A percentile compares a stretch with the other conserved stretches of the same genome.
phyloP scores from a whole-genome alignment of 768 basidiomycete species.

The Russula dissimulans region DNA sequence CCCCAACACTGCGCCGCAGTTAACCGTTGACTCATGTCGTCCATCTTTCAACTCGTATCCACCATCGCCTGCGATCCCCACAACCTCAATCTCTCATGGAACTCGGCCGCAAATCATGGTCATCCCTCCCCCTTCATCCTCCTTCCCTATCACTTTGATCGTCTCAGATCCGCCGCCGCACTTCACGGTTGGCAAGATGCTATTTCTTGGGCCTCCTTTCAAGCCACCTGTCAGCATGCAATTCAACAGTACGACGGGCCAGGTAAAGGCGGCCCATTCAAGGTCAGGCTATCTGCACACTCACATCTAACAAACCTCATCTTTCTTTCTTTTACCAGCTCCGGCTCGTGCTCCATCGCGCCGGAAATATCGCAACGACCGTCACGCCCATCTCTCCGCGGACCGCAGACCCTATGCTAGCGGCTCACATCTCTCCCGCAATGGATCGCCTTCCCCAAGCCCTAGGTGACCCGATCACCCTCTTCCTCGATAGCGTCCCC shows the following conservation, averaged over 20 bases:
- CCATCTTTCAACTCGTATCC: conserved; percentile 34
- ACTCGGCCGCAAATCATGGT: conserved; percentile 38
- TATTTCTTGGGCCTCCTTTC: conserved; percentile 35
- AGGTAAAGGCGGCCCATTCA: conserved; percentile 8
- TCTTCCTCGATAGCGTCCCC: conserved; percentile 47
- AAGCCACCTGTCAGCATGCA: conserved; percentile 36
- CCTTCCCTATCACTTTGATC: conserved; percentile 49
- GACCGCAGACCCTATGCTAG: conserved; percentile 12
- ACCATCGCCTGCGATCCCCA: conserved; percentile 51
- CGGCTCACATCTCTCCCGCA: conserved; percentile 28
- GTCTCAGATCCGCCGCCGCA: conserved; percentile 43
- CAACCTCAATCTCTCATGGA: conserved; percentile 44
- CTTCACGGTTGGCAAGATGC: conserved; percentile 43
- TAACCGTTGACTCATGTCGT: too few relatives aligned
- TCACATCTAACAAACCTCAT: background rate
- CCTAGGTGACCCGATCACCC: conserved; percentile 30
- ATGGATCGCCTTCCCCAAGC: conserved; percentile 22
- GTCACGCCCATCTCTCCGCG: conserved; percentile 24
- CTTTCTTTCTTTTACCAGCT: conserved; percentile 30
- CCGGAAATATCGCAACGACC: conserved; percentile 1
- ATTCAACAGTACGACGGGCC: conserved; percentile 23
- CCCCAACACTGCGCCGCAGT: background rate
- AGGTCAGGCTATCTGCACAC: background rate
- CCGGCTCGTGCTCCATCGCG: conserved; percentile 32
- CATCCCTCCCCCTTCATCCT: conserved; percentile 53